Evolutionary conservation across 148 eudicot species (phyloP), one percentile per base, ranked within the genome.

Genomic region (Vaccinium myrtillus): DNA sequence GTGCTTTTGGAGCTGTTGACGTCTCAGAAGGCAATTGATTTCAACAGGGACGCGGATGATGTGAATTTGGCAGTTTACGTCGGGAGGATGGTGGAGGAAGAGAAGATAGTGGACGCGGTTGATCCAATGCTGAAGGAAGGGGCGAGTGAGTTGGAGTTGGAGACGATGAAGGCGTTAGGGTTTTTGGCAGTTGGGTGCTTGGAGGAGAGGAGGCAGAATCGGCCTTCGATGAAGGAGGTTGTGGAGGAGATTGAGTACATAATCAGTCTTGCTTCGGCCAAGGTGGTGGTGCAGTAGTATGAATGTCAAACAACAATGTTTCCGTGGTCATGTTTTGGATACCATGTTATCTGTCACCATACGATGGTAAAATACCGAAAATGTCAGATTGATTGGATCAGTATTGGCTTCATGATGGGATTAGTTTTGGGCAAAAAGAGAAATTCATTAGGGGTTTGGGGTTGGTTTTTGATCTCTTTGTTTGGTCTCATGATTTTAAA

Each of bases 181-280:
- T 94, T 94, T 84, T 83, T 95, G 67, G 97, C 98, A 0, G 80
- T 93, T 9, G 93, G 94, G 39, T 95, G 96, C 85, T 90, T 94
- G 90, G 98, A 94, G 89, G 94, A 94, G 80, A 87, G 91, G 8
- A 86, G 98, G 50, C 98, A 95, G 82, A 93, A 93, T 70, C 85
- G 98, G 50, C 98, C 98, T 36, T 94, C 98, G 1, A 95, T 94
- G 95, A 94, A 93, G 86, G 95, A 95, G 86, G 91, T 95, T 11
- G 82, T 91, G 7, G 95, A 92, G 86, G 98, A 95, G 83, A 93
- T 94, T 19, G 97, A 92, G 88, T 95, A 94, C 63, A 94, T 95
- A 11, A 92, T 94, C 76, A 92, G 93, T 54, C 88, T 95, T 51
- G 90, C 93, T 9, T 77, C 86, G 16, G 83, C 93, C 2, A 84